Base-by-base conservation (phyloP, 2,329 filamentous ascomycete genomes). In the Cladosporium sp. region DNA sequence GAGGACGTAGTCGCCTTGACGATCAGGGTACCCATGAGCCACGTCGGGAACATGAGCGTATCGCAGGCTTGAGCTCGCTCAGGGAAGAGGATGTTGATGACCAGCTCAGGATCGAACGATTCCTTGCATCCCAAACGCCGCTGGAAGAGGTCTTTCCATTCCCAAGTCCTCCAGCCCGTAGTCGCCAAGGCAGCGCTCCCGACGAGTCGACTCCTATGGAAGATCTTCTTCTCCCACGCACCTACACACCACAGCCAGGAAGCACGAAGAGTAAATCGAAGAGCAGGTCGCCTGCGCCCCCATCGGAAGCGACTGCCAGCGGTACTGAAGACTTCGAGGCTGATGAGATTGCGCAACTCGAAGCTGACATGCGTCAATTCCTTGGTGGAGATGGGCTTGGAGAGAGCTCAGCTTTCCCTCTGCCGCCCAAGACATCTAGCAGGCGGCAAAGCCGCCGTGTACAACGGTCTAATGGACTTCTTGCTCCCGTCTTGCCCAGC, bases 11-110 rank as follows among this genome's bases (percentile, higher is more conserved):
- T 36, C 20, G 52, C 55, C 29, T 51, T 5, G 30, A 16, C n/a
- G 38, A 49, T 7, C 27, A 35, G 27, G 36, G n/a, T 39, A 43
- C 36, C 13, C 19, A 48, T 9, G 22, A 35, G 12, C 16, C 35
- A n/a, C 19, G 39, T n/a, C 42, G 42, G 11, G 33, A 52, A 7
- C 20, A 42, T 11, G 32, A 53, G 25, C 46, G 45, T 39, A 55
- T 60, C n/a, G 53, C 56, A 35, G 58, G 57, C 18, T 51, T 61
- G 27, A 58, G 56, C 47, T 53, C 51, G 2, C 56, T 64, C 32
- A 52, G 53, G 8, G 61, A 62, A 48, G 58, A 61, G 39, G 61
- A 63, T 30, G 59, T 62, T 4, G 62, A 64, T 42, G 55, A 59
- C 13, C 49, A 56, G 16, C 55, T 64, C 25, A 59, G 62, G 40